Evolutionary conservation across 1,284 basidiomycete species (phyloP).

Genomic region (Ustilago curta): DNA sequence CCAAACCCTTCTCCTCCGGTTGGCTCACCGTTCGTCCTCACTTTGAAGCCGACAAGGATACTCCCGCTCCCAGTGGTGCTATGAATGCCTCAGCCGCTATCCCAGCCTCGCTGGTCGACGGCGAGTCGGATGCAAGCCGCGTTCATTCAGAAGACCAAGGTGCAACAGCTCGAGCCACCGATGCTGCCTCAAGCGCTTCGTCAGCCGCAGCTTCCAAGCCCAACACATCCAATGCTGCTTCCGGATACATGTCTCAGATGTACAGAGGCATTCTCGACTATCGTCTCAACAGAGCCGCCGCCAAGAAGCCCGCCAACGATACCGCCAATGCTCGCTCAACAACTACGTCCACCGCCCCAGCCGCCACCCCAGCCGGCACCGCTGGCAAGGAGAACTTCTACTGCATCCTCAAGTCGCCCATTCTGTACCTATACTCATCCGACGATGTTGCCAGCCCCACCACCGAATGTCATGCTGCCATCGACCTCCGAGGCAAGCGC

Average conservation of each 20-base stretch:
- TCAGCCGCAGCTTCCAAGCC: slow-evolving; percentile 1
- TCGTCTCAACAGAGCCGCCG: slow-evolving; percentile 28
- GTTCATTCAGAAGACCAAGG: slow-evolving; percentile 27
- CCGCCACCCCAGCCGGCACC: slow-evolving; percentile 24
- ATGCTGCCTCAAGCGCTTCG: slow-evolving; percentile 1
- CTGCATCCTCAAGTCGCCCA: slow-evolving; percentile 64
- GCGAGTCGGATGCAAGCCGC: slow-evolving; percentile 30
- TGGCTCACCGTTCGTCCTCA: slow-evolving; percentile 56
- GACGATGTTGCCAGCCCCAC: slow-evolving; percentile 52
- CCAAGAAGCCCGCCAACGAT: slow-evolving; percentile 24
- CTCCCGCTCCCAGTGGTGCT: slow-evolving; percentile 4
- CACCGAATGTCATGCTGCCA: slow-evolving; percentile 65
- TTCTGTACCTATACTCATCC: slow-evolving; percentile 67
- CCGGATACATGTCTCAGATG: slow-evolving; percentile 62
- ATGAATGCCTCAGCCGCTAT: slow-evolving; percentile 12
- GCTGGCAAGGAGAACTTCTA: slow-evolving; percentile 56
- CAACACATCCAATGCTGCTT: slow-evolving; percentile 5
- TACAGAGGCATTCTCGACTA: slow-evolving; percentile 64
- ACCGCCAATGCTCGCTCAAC: slow-evolving; percentile 12
- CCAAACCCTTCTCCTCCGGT: slow-evolving; percentile 54
- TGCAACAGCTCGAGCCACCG: slow-evolving; percentile 6
- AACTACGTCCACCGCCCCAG: slow-evolving; percentile 9
- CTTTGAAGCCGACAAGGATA: slow-evolving; percentile 48
- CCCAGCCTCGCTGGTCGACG: slow-evolving; percentile 28
- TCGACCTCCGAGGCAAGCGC: slow-evolving; percentile 63